A percentile compares a stretch with the other conserved stretches of the same genome.
phyloP scores from a whole-genome alignment of 768 basidiomycete genomes.

The Favolaschia claudopus region DNA sequence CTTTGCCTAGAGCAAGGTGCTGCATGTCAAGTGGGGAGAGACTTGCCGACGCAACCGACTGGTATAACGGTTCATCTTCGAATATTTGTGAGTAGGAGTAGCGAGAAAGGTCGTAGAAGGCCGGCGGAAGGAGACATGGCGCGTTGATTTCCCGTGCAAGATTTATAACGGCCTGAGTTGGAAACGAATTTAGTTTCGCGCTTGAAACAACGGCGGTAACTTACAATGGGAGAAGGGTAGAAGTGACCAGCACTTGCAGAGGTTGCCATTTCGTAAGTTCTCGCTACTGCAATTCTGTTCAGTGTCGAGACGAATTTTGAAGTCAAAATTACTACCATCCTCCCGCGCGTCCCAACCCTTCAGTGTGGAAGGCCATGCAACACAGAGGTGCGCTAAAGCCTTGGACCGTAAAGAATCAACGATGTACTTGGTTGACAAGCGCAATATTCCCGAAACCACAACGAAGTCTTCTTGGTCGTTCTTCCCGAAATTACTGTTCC shows the following conservation, averaged over 20 bases:
- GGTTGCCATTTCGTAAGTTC: slow-evolving; percentile 54
- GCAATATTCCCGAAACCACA: slow-evolving; percentile 73
- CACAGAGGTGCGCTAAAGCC: slow-evolving; percentile 68
- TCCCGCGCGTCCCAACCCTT: slow-evolving; percentile 78
- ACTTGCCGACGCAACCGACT: slow-evolving; percentile 36
- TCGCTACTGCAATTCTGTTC: no score
- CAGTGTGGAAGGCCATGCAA: slow-evolving; percentile 75
- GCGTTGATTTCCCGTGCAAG: slow-evolving; percentile 75
- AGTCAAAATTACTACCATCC: no score
- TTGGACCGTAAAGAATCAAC: slow-evolving; percentile 72
- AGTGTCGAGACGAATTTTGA: no score
- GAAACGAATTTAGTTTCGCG: no score
- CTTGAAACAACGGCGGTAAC: no score
- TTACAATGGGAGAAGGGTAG: slow-evolving; percentile 76
- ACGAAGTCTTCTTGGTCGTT: slow-evolving; percentile 75
- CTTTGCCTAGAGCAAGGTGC: slow-evolving; percentile 77
- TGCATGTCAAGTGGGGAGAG: slow-evolving; percentile 64
- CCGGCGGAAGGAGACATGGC: slow-evolving; percentile 69
- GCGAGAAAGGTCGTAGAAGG: slow-evolving; percentile 85
- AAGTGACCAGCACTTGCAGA: slow-evolving; percentile 44
- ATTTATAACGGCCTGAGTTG: slow-evolving; percentile 67
- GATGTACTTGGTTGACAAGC: slow-evolving; percentile 80
- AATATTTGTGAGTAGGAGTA: slow-evolving; percentile 75
- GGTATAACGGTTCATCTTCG: slow-evolving; percentile 60
- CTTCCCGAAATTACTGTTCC: slow-evolving; percentile 66